Evolutionary conservation across 805 yeast genomes (phyloP).

Genomic region (Lachancea waltii): DNA sequence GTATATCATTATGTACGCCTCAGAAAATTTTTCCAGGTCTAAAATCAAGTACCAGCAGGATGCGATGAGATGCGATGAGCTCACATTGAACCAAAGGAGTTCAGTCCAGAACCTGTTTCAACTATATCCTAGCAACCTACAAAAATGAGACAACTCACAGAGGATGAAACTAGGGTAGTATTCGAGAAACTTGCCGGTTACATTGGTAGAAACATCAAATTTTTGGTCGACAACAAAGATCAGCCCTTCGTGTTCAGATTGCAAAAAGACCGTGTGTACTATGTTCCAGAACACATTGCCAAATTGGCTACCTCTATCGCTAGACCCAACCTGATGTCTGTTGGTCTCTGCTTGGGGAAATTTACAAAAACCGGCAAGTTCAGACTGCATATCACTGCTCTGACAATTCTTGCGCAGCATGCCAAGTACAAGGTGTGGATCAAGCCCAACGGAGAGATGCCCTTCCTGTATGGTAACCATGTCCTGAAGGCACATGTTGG

Average conservation of each 20-base stretch:
- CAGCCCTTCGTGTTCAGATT: constrained; percentile 92
- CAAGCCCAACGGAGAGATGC: constrained; percentile 97
- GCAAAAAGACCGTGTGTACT: constrained; percentile 95
- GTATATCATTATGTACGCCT: constrained; percentile 1
- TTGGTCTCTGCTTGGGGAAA: constrained; percentile 92
- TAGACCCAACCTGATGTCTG: constrained; percentile 81
- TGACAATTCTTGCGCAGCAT: constrained; percentile 72
- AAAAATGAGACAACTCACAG: constrained; percentile 87
- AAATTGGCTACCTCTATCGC: constrained; percentile 86
- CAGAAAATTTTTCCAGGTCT: constrained; percentile 12
- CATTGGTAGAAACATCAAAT: constrained; percentile 91
- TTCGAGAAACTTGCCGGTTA: constrained; percentile 95
- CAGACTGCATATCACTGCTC: constrained; percentile 88
- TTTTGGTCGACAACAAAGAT: constrained; percentile 67
- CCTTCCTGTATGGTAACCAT: constrained; percentile 92
- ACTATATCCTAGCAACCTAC: not conserved
- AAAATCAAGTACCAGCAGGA: constrained; percentile 9
- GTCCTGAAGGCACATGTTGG: constrained; percentile 95
- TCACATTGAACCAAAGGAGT: too few species aligned
- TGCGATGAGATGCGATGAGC: constrained; percentile 16
- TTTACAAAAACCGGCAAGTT: constrained; percentile 97
- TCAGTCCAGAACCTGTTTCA: too few species aligned
- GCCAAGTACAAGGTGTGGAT: constrained; percentile 96
- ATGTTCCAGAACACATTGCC: constrained; percentile 76
- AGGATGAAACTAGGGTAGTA: constrained; percentile 92